Base-by-base conservation (phyloP, 208 protist species). In the Acanthamoeba pearcei region DNA sequence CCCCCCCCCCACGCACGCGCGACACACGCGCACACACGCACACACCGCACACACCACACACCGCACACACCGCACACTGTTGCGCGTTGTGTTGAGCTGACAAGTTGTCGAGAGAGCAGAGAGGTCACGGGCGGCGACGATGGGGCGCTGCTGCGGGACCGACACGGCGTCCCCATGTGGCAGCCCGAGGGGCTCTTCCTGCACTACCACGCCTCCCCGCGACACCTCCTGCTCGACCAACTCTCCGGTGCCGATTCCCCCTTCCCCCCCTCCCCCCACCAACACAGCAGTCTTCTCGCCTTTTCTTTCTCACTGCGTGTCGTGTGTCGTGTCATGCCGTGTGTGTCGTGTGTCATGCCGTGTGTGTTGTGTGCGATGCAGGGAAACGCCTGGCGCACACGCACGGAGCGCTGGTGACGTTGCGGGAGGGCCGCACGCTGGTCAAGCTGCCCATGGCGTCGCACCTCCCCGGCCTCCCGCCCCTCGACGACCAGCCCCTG, bases 161-260 rank as follows among this genome's bases (percentile, higher is more conserved):
- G 78, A 15, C 78, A 86, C n/a, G 78, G 78, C 78, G 38, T 62
- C 32, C 78, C 78, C 78, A 24, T 60, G 32, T 62, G 53, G 42
- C 78, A 60, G 78, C 32, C n/a, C 42, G 53, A 86, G 78, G 78
- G 78, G 8, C 78, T 86, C 46, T 64, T 53, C 27, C 42, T 86
- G 19, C 78, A 86, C 53, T 86, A 86, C 49, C 27, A 86, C 53
- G 32, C 49, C 35, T 86, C 78, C 22, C 78, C 78, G 6, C 78
- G 19, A 4, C 22, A 64, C 53, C n/a, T 86, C 46, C 78, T 86
- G 9, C 42, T 12, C 27, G 78, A 86, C 42, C 6, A 29, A 35
- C 6, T 64, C 24, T 15, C 78, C 15, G 78, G 78, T 86, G 6
- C 46, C 42, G 19, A 24, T 60, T 46, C 68, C 38, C n/a, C 32